Evolutionary conservation across 441 rosid genomes (phyloP).

Genomic region (Erodium moschatum): DNA sequence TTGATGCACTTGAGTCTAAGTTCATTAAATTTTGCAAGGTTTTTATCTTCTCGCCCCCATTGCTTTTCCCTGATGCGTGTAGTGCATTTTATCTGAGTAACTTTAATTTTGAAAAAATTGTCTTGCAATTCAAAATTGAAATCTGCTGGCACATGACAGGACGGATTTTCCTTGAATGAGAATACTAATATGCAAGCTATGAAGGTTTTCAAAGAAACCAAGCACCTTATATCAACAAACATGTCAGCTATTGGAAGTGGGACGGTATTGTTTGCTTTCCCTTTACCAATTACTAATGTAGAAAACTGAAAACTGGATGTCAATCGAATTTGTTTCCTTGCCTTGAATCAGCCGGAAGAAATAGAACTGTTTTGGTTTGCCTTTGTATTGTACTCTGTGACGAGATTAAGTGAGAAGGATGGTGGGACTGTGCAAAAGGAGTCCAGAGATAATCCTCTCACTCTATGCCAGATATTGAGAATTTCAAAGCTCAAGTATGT

Average conservation of each 20-base stretch:
- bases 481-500: constrained; percentile 63
- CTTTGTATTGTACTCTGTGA: constrained; percentile 55
- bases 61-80: background rate
- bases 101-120: constrained; percentile 17
- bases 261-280: constrained; percentile 34
- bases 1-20: constrained; percentile 31
- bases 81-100: background rate
- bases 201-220: constrained; percentile 63
- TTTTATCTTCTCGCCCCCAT: background rate
- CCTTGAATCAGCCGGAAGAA: constrained; percentile 54
- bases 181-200: constrained; percentile 30
- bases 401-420: constrained; percentile 43
- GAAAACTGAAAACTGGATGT: background rate
- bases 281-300: background rate
- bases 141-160: constrained; percentile 49
- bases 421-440: constrained; percentile 30
- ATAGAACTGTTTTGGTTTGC: constrained; percentile 83
- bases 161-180: constrained; percentile 49
- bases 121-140: background rate
- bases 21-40: constrained; percentile 60
- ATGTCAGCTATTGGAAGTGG: constrained; percentile 56
- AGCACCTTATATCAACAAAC: constrained; percentile 44
- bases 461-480: constrained; percentile 63
- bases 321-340: constrained; percentile 10
- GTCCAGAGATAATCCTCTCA: constrained; percentile 38